These are phyloP conservation scores for Avena insularis DNA, from an alignment of 176 grass and related monocot genomes.

Conservation along the genomic window DNA sequence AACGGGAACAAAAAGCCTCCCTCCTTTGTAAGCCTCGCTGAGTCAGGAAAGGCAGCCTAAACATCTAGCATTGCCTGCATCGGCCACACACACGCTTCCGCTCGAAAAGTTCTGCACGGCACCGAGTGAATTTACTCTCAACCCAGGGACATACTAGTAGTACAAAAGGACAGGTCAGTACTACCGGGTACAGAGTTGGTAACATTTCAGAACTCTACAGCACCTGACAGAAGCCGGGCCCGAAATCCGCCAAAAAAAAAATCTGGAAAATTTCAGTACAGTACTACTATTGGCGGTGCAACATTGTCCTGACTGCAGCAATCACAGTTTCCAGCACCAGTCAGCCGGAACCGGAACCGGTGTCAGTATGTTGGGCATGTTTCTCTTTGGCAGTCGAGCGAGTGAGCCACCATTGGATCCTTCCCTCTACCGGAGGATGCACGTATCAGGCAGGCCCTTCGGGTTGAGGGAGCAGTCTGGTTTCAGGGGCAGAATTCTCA, in stretches of 20 bases:
- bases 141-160: not conserved
- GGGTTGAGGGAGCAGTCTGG: not conserved
- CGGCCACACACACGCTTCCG: not conserved
- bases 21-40: not conserved
- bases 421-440: not conserved
- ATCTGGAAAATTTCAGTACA: no score
- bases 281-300: not conserved
- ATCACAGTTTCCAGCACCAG: not conserved
- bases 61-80: not conserved
- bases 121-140: not conserved
- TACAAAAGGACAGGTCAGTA: not conserved
- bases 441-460: no score
- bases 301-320: not conserved
- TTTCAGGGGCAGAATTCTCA: slow-evolving; percentile 21
- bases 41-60: not conserved
- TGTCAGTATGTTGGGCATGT: not conserved
- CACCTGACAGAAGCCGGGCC: not conserved
- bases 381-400: not conserved
- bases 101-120: not conserved
- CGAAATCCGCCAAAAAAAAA: not conserved
- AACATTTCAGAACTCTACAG: not conserved
- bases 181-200: not conserved
- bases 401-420: not conserved
- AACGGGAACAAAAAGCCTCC: not conserved
- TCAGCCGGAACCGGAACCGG: not conserved